Evolutionary conservation across 2,329 filamentous ascomycete genomes (phyloP), one percentile per base, ranked within the genome.

Genomic region (Blastomyces gilchristii): DNA sequence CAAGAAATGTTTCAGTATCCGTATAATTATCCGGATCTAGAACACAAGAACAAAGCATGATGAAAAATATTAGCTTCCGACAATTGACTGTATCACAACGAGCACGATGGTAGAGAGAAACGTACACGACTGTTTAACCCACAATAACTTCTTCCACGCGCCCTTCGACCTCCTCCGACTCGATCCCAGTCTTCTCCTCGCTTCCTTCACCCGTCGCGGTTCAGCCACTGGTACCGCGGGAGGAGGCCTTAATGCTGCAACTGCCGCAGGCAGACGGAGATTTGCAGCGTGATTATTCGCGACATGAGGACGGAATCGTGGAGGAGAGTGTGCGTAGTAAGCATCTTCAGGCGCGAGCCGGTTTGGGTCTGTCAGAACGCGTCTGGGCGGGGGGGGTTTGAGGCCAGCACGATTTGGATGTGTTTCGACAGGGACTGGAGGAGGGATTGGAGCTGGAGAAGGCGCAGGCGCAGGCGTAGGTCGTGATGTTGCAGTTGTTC

Each of bases 21-120:
- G 94, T 97, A 74, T 97, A 97, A 75, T 99, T 99, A 75, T 99
- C 94, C n/a, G 94, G 92, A 73, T 95, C 90, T 92, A 68, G 53
- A 63, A 45, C 8, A 31, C 41, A 39, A 25, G 31, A 49, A n/a
- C 58, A 43, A 14, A 50, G 25, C 49, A 41, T 8, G 18, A 58
- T 4, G 37, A 22, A 16, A 45, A 43, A 25, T 39, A 43, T 43
- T 43, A 56, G 45, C 41, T 2, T 52, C 22, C 28, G 25, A 34
- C 39, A 14, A 41, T 3, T 47, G 53, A 22, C 3, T 3, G 12
- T 28, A 25, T 31, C 25, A 8, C 37, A 28, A n/a, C 34, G 4
- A 5, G 28, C 50, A 28, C 18, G 34, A 2, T 56, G 25, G 25
- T 43, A 37, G 34, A 63, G 25, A 59, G 49, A 18, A 39, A 77